Evolutionary conservation across 345 rosid genomes (phyloP), one percentile per base, ranked within the genome.

Genomic region (Eucalyptus curtisii): DNA sequence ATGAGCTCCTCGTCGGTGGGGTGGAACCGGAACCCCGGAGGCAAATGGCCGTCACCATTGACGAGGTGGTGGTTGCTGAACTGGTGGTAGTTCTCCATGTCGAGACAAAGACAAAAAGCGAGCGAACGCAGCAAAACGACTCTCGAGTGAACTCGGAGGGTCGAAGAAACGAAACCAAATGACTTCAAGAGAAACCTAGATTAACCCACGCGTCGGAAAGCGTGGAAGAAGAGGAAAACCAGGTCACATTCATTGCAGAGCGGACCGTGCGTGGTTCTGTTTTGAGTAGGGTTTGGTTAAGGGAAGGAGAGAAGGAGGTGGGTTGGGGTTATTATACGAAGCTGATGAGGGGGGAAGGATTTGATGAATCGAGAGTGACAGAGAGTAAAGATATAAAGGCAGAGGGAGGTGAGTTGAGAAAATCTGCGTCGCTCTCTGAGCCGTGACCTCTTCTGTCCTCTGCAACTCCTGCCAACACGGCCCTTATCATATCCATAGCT

Each of bases 1-100:
- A 97, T 95, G 49, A 97, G 97, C 93, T 97, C 99, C 89, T 97
- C 99, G 86, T 97, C 99, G 17, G 98, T 96, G 3, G 99, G 99
- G 93, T 97, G 99, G 89, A 97, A 97, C 31, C 99, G 91, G 90
- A 96, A 97, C 13, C 99, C 99, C 47, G 99, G 99, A 16, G 99
- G 99, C 88, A 96, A 92, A 88, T 92, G 88, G 52, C 85, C 71
- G 76, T 49, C 52, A 22, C 44, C 57, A 55, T 17, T 47, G 47
- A 25, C 81, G 49, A 47, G 45, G 47, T 24, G 49, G 86, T n/a
- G 88, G 79, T 91, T 88, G 94, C 92, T 95, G 87, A 92, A 91
- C 82, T 87, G 90, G 48, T 89, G 92, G 90, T 90, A 94, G 76
- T 79, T 84, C 68, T 94, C 98, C 98, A 95, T 97, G 13, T 52